Conservation (phyloP, 306 rosid species). For the Rosa lucieae region DNA sequence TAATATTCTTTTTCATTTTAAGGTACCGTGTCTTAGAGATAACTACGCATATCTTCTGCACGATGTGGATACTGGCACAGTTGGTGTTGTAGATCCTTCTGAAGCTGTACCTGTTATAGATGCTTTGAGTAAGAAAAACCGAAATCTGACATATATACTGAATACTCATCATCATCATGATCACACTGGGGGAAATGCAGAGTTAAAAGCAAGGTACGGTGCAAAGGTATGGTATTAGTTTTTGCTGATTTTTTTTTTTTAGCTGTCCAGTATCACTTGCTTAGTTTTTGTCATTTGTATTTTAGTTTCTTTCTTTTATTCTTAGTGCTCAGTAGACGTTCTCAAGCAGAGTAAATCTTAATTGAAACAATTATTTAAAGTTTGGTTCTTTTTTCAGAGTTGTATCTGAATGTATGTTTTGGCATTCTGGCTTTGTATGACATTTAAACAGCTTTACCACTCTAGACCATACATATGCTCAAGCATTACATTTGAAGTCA, state of each 20-base stretch:
- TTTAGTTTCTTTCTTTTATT: not conserved
- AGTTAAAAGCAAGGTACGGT: slow-evolving; percentile 88
- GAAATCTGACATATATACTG: slow-evolving; percentile 87
- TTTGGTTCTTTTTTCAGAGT: not conserved
- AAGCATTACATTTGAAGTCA: not conserved
- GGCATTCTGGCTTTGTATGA: not conserved
- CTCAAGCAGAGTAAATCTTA: not conserved
- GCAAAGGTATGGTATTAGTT: slow-evolving; percentile 64
- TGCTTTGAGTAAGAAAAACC: slow-evolving; percentile 72
- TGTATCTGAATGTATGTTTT: not conserved
- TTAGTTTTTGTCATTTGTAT: not conserved
- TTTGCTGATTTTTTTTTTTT: not conserved
- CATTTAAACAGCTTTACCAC: not conserved
- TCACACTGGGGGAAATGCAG: slow-evolving; percentile 91
- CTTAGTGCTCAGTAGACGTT: not conserved
- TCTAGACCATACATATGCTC: not conserved
- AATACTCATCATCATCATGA: slow-evolving; percentile 94
- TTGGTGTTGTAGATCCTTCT: slow-evolving; percentile 97
- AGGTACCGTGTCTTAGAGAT: slow-evolving; percentile 94
- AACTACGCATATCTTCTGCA: slow-evolving; percentile 90
- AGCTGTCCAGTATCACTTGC: not conserved
- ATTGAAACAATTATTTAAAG: not conserved
- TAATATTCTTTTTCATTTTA: slow-evolving; percentile 17
- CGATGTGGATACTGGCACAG: slow-evolving; percentile 92
- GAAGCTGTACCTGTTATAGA: slow-evolving; percentile 82